Evolutionary conservation across 129 eudicot species (phyloP).

Genomic region (Ambrosia artemisiifolia): DNA sequence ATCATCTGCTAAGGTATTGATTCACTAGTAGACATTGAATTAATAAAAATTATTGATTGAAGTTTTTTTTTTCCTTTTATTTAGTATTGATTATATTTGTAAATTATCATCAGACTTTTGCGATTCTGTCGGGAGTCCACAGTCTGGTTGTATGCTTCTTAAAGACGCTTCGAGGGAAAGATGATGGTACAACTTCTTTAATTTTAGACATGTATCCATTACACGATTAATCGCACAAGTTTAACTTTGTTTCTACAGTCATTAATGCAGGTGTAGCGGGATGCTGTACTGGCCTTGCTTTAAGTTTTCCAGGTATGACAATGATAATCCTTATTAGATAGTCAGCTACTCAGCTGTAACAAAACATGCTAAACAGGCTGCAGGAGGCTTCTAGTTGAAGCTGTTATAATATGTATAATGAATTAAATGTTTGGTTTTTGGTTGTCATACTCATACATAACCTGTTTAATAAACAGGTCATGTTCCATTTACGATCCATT

Average conservation of each 20-base stretch:
- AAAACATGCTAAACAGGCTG: not conserved
- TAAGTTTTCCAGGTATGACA: slow-evolving; percentile 78
- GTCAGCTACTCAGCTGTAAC: no score
- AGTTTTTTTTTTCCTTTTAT: not conserved
- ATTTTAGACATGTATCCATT: not conserved
- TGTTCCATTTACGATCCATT: not conserved
- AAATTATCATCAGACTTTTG: slow-evolving; percentile 62
- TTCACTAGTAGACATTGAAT: slow-evolving; percentile 5
- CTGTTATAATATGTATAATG: not conserved
- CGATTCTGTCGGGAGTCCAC: slow-evolving; percentile 87
- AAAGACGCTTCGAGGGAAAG: slow-evolving; percentile 88
- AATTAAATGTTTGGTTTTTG: no score
- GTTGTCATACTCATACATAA: not conserved
- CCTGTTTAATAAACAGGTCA: not conserved
- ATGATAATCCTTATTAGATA: no score
- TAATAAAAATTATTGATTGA: not conserved
- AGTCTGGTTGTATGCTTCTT: slow-evolving; percentile 83
- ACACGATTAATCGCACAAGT: not conserved
- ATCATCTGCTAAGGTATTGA: slow-evolving; percentile 76
- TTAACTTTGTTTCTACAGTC: slow-evolving; percentile 41
- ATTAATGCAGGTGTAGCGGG: slow-evolving; percentile 96
- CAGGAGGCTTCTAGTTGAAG: not conserved
- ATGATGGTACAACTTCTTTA: slow-evolving; percentile 58
- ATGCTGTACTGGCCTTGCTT: slow-evolving; percentile 95
- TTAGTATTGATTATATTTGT: not conserved